Conservation (phyloP, 768 basidiomycete genomes). For the Dentipellis sp. region DNA sequence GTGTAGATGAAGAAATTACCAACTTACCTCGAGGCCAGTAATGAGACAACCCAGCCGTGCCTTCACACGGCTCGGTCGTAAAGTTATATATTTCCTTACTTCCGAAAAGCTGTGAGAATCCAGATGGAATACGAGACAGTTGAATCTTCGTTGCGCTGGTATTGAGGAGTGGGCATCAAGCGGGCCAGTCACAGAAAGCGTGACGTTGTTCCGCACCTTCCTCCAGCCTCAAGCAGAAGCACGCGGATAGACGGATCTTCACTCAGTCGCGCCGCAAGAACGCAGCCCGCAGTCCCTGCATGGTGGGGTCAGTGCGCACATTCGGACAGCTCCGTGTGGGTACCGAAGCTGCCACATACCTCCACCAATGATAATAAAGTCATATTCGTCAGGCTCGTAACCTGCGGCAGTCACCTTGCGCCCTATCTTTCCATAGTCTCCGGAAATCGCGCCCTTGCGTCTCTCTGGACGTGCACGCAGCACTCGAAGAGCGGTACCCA, state of each 20-base stretch:
- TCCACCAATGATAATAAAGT: slow-evolving; percentile 29
- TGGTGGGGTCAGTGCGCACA: not conserved
- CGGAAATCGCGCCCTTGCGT: not conserved
- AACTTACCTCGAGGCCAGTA: slow-evolving; percentile 60
- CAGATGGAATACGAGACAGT: slow-evolving; percentile 11
- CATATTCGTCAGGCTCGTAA: slow-evolving; percentile 19
- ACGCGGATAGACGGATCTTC: slow-evolving; percentile 47
- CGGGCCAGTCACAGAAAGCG: not conserved
- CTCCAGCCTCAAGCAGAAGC: slow-evolving; percentile 50
- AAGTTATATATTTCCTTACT: slow-evolving; percentile 43
- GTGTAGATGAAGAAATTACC: not conserved
- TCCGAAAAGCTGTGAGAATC: slow-evolving; percentile 27
- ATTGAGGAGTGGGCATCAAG: not conserved
- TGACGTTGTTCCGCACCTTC: slow-evolving; percentile 33
- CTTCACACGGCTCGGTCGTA: slow-evolving; percentile 45
- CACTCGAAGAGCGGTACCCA: not conserved
- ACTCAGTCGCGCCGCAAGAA: slow-evolving; percentile 46
- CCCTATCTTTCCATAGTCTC: not conserved
- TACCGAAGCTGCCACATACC: slow-evolving; percentile 16
- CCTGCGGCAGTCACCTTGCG: not conserved
- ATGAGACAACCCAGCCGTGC: slow-evolving; percentile 35
- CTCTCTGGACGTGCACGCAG: not conserved
- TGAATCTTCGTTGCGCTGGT: slow-evolving; percentile 4
- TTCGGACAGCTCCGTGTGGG: not conserved
- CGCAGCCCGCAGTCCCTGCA: slow-evolving; percentile 53